Evolutionary conservation across 371 early-diverging fungal genomes (phyloP).

Genomic region (Nosema granulosis): DNA sequence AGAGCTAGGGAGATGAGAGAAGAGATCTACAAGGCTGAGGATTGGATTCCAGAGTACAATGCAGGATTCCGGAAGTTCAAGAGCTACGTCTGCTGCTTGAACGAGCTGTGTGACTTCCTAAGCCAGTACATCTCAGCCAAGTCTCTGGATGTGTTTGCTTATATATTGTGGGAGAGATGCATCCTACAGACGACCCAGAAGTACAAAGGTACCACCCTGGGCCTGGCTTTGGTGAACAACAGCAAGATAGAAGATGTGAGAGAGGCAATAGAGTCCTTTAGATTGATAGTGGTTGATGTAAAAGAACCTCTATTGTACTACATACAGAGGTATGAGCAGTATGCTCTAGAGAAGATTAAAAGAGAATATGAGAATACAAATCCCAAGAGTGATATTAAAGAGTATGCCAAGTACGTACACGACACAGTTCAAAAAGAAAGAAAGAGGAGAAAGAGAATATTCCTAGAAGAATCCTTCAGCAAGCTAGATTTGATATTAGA

Average conservation of each 20-base stretch:
- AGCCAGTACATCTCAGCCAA: constrained; percentile 42
- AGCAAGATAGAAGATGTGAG: constrained; percentile 14
- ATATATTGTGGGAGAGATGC: constrained; percentile 54
- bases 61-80: constrained; percentile 27
- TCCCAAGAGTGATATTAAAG: not conserved
- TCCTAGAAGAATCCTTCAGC: constrained; percentile 30
- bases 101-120: constrained; percentile 39
- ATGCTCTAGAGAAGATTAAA: constrained; percentile 28
- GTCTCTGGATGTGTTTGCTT: constrained; percentile 48
- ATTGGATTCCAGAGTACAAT: constrained; percentile 39
- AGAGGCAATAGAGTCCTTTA: constrained; percentile 28
- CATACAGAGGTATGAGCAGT: constrained; percentile 48
- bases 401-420: constrained; percentile 5
- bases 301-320: constrained; percentile 40
- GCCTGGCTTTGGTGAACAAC: constrained; percentile 17
- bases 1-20: constrained; percentile 7
- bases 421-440: constrained; percentile 22
- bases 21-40: constrained; percentile 9
- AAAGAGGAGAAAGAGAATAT: constrained; percentile 10
- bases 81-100: constrained; percentile 18
- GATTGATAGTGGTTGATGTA: constrained; percentile 24
- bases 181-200: constrained; percentile 39
- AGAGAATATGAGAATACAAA: constrained; percentile 22
- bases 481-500: constrained; percentile 30
- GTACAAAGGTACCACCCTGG: constrained; percentile 38